Evolutionary conservation across 2,329 filamentous ascomycete genomes (phyloP).

Genomic region (Diplodia corticola): DNA sequence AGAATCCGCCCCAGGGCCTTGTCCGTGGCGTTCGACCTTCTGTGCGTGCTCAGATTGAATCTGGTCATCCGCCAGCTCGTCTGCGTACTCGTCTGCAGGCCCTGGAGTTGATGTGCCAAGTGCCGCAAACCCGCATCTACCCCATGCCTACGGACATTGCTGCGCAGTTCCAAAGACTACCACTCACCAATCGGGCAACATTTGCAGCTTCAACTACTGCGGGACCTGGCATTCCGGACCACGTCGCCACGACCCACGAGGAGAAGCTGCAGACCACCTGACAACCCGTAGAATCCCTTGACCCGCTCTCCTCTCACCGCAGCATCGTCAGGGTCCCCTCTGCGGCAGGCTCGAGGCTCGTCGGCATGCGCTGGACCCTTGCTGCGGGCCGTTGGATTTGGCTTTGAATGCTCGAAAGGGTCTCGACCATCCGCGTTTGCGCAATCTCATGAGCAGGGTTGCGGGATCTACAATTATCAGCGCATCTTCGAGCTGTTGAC

Average conservation of each 20-base stretch:
- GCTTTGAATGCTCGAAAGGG: neutral
- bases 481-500: constrained; percentile 1
- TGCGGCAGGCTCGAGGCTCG: neutral
- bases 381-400: neutral
- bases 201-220: neutral
- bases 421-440: neutral
- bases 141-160: neutral
- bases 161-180: neutral
- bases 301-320: neutral
- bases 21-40: neutral
- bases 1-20: neutral
- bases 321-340: neutral
- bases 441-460: constrained; percentile 4
- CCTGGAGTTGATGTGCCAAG: neutral
- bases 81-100: neutral
- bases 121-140: neutral
- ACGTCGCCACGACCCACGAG: constrained; percentile 4
- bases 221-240: constrained; percentile 13
- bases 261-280: constrained; percentile 8
- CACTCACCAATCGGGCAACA: neutral
- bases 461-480: constrained; percentile 13
- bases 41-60: neutral
- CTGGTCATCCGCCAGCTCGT: neutral
- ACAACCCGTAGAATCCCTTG: neutral
- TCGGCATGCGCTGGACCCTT: neutral